phyloP scores from a whole-genome alignment of 768 basidiomycete genomes.

The Cantharellus cinnabarinus region DNA sequence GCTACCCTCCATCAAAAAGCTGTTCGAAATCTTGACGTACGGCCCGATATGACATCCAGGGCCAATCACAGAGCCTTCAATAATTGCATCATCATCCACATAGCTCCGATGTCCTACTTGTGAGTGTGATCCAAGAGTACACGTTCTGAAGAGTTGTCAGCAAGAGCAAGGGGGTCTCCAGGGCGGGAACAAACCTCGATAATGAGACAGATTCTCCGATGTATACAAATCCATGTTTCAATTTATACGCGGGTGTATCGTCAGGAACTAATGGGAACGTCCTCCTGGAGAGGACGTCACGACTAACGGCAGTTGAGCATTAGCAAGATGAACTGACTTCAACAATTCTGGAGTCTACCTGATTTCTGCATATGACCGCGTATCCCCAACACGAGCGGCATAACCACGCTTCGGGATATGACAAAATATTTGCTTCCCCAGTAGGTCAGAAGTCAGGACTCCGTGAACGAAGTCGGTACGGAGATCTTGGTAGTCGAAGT shows the following conservation, averaged over 20 bases:
- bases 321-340: slow-evolving; percentile 2
- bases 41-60: slow-evolving; percentile 52
- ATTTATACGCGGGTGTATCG: slow-evolving; percentile 69
- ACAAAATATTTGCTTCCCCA: slow-evolving; percentile 88
- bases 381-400: slow-evolving; percentile 84
- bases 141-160: slow-evolving; percentile 32
- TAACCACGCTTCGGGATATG: slow-evolving; percentile 78
- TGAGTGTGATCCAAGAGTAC: slow-evolving; percentile 58
- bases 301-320: slow-evolving; percentile 28
- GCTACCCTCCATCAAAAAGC: slow-evolving; percentile 71
- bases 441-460: slow-evolving; percentile 77
- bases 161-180: neutral
- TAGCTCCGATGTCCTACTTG: slow-evolving; percentile 66
- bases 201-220: slow-evolving; percentile 63
- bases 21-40: slow-evolving; percentile 43
- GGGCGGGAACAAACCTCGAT: slow-evolving; percentile 35
- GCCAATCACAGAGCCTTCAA: slow-evolving; percentile 63
- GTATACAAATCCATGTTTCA: slow-evolving; percentile 76
- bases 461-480: slow-evolving; percentile 88
- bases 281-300: slow-evolving; percentile 84
- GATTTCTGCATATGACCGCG: slow-evolving; percentile 74
- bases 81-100: slow-evolving; percentile 42
- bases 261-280: slow-evolving; percentile 93
- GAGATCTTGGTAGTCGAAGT: slow-evolving; percentile 91
- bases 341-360: slow-evolving; percentile 28